Evolutionary conservation across 371 early-diverging fungal species (phyloP).

Genomic region (Catenaria anguillulae): DNA sequence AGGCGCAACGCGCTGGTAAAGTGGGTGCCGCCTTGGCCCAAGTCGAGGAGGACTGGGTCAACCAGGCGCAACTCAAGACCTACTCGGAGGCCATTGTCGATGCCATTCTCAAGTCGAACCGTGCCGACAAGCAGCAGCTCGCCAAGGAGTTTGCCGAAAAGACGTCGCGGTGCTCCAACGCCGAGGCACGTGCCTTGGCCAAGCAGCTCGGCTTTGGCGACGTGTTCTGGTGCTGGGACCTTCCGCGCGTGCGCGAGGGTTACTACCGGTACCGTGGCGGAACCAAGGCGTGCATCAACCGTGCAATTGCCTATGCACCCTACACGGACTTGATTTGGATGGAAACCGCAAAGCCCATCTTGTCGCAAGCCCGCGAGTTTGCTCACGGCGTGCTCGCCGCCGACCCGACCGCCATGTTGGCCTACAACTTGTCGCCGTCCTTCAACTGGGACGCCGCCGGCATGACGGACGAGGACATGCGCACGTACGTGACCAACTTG

Average conservation of each 20-base stretch:
- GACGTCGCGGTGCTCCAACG: slow-evolving; percentile 52
- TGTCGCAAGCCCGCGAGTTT: slow-evolving; percentile 83
- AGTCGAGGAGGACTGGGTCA: slow-evolving; percentile 80
- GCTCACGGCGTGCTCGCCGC: slow-evolving; percentile 56
- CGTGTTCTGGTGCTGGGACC: slow-evolving; percentile 85
- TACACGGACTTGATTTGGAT: slow-evolving; percentile 96
- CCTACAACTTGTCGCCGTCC: slow-evolving; percentile 94
- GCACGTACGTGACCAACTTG: slow-evolving; percentile 58
- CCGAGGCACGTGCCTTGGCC: slow-evolving; percentile 66
- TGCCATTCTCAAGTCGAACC: slow-evolving; percentile 43
- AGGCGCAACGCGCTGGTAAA: slow-evolving; percentile 59
- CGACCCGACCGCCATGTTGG: slow-evolving; percentile 49
- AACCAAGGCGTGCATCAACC: slow-evolving; percentile 74
- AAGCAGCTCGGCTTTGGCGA: slow-evolving; percentile 56
- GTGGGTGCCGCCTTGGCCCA: slow-evolving; percentile 59
- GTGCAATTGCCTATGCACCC: slow-evolving; percentile 76
- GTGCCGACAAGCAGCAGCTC: slow-evolving; percentile 16
- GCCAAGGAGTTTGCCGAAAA: slow-evolving; percentile 32
- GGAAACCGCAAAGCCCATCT: slow-evolving; percentile 91
- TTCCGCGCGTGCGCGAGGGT: slow-evolving; percentile 85
- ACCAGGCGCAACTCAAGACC: slow-evolving; percentile 65
- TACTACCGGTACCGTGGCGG: slow-evolving; percentile 92
- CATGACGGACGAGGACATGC: slow-evolving; percentile 77
- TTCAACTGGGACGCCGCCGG: slow-evolving; percentile 98
- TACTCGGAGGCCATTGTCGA: slow-evolving; percentile 71